Evolutionary conservation across 2,329 filamentous ascomycete species (phyloP), one percentile per base, ranked within the genome.

Genomic region (Neonectria punicea): DNA sequence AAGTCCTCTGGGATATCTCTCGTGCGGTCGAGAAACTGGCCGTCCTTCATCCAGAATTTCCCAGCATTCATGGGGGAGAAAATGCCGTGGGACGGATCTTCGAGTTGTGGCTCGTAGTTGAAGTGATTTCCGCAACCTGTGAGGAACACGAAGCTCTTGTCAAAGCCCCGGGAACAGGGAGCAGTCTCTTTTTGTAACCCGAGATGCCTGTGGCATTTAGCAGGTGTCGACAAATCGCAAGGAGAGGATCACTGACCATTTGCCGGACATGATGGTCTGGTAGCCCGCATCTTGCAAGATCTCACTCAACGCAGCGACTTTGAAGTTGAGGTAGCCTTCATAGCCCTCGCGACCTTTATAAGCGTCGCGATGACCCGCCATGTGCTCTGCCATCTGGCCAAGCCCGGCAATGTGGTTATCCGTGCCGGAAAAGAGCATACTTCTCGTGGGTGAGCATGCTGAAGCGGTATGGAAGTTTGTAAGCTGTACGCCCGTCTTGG

Each of bases 371-470:
- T 54, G 36, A 14, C 50, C 41, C 0, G 55, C 55, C 53, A 62
- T 66, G 18, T 61, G 71, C 76, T 88, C 85, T 51, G 84, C 82
- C 70, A 88, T 77, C 64, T 86, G 86, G 0, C 86, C 87, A 1
- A 89, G 77, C 1, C 86, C 5, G 82, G 82, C 82, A 55, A 85
- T 84, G 63, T 85, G 85, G 68, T 87, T 83, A 65, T 88, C 85
- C 1, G 86, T 89, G 8, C 87, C 87, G 0, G 85, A 87, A 79
- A 89, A 84, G 63, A 89, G 81, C 87, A 89, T 89, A 47, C 84
- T 82, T 44, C 86, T 76, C 4, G 84, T 86, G 5, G 87, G 87
- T 58, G 86, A 87, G 74, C 86, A 89, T 62, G 86, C 86, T 18
- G 86, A 84, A 1, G 86, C 87, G 1, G 86, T 84, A 67, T 89